A percentile compares a stretch with the other conserved stretches of the same genome.
phyloP scores from a whole-genome alignment of 176 grass and related monocot species.

The Leersia perrieri region DNA sequence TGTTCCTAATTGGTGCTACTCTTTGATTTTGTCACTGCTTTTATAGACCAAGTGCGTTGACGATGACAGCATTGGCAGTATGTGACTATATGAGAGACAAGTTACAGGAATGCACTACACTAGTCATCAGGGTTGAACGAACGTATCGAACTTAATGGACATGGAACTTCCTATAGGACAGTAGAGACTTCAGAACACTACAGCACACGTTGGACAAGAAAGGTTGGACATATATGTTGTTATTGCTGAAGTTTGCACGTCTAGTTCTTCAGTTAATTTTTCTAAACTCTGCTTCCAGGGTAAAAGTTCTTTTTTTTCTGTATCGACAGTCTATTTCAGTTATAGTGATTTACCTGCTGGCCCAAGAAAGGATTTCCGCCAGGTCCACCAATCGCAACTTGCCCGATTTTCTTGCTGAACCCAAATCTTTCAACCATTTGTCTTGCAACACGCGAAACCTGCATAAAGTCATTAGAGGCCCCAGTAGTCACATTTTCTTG shows the following conservation, averaged over 20 bases:
- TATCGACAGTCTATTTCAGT: background rate
- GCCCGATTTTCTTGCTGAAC: conserved; percentile 97
- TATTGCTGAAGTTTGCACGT: background rate
- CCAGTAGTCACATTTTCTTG: conserved; percentile 90
- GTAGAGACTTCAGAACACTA: background rate
- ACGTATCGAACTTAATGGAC: background rate
- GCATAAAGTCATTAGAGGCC: conserved; percentile 96
- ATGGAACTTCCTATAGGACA: background rate
- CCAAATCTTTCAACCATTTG: conserved; percentile 99
- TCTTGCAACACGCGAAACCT: conserved; percentile 91
- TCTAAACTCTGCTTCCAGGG: background rate
- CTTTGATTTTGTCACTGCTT: background rate
- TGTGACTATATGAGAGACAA: background rate
- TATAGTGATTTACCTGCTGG: conserved; percentile 65
- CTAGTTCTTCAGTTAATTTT: background rate
- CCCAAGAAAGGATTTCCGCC: conserved; percentile 99
- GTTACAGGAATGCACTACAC: background rate
- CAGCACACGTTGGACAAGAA: background rate
- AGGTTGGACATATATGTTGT: background rate
- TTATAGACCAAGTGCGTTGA: background rate
- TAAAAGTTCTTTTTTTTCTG: background rate
- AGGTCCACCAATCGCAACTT: conserved; percentile 80
- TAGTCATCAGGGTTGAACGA: background rate
- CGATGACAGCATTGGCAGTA: conserved; percentile 12
- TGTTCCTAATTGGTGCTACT: background rate